phyloP scores from a whole-genome alignment of 495 filamentous ascomycete genomes.

The Tuber umbilicatum region DNA sequence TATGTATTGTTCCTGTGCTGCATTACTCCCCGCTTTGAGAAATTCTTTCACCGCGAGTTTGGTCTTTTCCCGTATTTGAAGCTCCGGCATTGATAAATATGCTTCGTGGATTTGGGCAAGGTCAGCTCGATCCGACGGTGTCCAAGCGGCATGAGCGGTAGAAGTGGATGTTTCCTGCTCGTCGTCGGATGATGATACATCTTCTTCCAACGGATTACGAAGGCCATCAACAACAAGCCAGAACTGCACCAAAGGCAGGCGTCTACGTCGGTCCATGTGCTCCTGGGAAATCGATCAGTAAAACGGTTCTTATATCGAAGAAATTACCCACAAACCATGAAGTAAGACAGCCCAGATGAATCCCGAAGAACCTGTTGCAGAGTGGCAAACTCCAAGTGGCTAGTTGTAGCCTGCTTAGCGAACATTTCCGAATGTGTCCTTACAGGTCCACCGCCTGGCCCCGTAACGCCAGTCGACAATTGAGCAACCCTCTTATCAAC shows the following conservation, averaged over 20 bases:
- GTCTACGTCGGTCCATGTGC: conserved; percentile 86
- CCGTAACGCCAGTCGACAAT: conserved; percentile 55
- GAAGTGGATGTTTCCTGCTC: conserved; percentile 60
- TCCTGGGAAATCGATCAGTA: conserved; percentile 47
- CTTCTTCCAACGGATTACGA: conserved; percentile 91
- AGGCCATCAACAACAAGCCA: conserved; percentile 98
- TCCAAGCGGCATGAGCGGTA: conserved; percentile 63
- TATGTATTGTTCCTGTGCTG: conserved; percentile 73
- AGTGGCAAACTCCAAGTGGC: conserved; percentile 58
- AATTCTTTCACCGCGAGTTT: conserved; percentile 67
- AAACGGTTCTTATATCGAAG: background rate
- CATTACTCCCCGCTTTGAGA: conserved; percentile 65
- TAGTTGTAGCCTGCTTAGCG: conserved; percentile 48
- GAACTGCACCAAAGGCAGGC: conserved; percentile 90
- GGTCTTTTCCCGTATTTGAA: conserved; percentile 65
- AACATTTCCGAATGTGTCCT: conserved; percentile 37
- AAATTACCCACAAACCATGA: conserved; percentile 55
- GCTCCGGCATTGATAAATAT: conserved; percentile 74
- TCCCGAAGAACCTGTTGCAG: conserved; percentile 78
- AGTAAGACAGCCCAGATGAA: conserved; percentile 85
- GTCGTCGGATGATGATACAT: conserved; percentile 52
- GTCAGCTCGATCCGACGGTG: conserved; percentile 75
- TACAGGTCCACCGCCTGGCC: conserved; percentile 15
- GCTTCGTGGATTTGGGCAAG: conserved; percentile 82
- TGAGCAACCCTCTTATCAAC: conserved; percentile 84